Evolutionary conservation across 805 yeast species (phyloP).

Genomic region (Torulaspora microellipsoides): DNA sequence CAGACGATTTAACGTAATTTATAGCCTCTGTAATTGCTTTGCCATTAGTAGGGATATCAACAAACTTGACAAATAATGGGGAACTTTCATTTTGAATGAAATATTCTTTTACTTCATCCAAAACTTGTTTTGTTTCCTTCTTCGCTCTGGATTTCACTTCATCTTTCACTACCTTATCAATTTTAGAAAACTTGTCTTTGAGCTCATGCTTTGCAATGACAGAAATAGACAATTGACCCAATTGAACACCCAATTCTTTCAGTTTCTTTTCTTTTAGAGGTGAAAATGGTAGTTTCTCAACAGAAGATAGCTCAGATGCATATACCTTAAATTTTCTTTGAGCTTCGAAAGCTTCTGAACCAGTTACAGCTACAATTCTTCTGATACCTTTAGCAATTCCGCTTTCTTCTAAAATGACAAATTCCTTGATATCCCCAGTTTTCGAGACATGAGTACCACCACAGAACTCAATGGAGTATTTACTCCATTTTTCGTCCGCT

Average conservation of each 20-base stretch:
- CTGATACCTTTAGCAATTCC: constrained; percentile 99
- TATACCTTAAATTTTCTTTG: constrained; percentile 79
- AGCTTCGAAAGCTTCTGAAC: constrained; percentile 83
- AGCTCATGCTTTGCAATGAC: constrained; percentile 74
- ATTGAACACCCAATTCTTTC: constrained; percentile 77
- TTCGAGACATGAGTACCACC: constrained; percentile 97
- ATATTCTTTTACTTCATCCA: constrained; percentile 70
- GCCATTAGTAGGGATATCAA: constrained; percentile 74
- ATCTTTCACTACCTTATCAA: constrained; percentile 85
- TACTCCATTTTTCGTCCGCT: constrained; percentile 65
- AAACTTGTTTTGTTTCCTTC: constrained; percentile 75
- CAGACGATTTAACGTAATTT: constrained; percentile 71
- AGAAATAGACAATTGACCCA: constrained; percentile 79
- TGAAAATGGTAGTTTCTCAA: constrained; percentile 64
- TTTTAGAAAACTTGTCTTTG: constrained; percentile 65
- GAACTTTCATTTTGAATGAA: constrained; percentile 51
- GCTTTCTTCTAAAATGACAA: constrained; percentile 86
- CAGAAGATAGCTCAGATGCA: constrained; percentile 52
- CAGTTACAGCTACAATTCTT: constrained; percentile 96
- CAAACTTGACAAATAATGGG: constrained; percentile 59
- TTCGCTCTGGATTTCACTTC: constrained; percentile 84
- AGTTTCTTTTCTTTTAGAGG: constrained; percentile 73
- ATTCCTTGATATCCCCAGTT: constrained; percentile 89
- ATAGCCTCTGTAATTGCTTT: constrained; percentile 94
- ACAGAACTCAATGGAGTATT: constrained; percentile 88